phyloP scores from a whole-genome alignment of 1,284 basidiomycete genomes.

The Puccinia triticina region DNA sequence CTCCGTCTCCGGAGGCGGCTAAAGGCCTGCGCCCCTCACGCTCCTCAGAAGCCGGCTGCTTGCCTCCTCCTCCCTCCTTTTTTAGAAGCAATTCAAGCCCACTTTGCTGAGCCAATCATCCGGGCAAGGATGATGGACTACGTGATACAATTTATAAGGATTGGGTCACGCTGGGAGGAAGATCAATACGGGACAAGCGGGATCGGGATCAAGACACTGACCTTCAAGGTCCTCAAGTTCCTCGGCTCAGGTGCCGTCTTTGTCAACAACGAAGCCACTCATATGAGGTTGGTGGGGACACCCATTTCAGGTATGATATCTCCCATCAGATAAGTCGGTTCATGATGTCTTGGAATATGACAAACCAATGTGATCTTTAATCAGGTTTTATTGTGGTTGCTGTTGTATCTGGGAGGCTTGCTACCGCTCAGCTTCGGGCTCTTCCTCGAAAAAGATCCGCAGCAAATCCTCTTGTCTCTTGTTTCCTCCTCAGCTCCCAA shows the following conservation, averaged over 20 bases:
- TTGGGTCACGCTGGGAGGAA: slow-evolving; percentile 79
- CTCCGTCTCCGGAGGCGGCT: too few species aligned
- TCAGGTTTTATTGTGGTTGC: slow-evolving; percentile 76
- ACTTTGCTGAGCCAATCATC: slow-evolving; percentile 78
- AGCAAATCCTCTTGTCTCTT: slow-evolving; percentile 60
- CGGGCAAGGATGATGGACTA: slow-evolving; percentile 78
- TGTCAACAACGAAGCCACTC: slow-evolving; percentile 67
- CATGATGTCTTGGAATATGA: slow-evolving; percentile 68
- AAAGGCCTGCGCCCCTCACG: too few species aligned
- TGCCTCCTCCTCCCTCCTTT: too few species aligned
- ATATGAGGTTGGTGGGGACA: slow-evolving; percentile 30
- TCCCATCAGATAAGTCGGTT: slow-evolving; percentile 73
- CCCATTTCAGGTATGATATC: slow-evolving; percentile 67
- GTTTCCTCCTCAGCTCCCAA: neutral
- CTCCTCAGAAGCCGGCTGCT: too few species aligned
- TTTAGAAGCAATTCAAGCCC: slow-evolving; percentile 70
- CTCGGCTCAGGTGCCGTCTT: slow-evolving; percentile 74
- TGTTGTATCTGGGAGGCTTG: slow-evolving; percentile 79
- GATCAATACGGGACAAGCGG: slow-evolving; percentile 69
- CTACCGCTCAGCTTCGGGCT: slow-evolving; percentile 82
- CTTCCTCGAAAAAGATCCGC: slow-evolving; percentile 75
- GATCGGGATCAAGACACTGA: slow-evolving; percentile 68
- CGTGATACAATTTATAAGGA: slow-evolving; percentile 71
- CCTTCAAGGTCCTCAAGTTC: slow-evolving; percentile 49
- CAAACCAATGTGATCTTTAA: too few species aligned